phyloP scores from a whole-genome alignment of 1,139 yeast species.

The Yamadazyma dushanensis region DNA sequence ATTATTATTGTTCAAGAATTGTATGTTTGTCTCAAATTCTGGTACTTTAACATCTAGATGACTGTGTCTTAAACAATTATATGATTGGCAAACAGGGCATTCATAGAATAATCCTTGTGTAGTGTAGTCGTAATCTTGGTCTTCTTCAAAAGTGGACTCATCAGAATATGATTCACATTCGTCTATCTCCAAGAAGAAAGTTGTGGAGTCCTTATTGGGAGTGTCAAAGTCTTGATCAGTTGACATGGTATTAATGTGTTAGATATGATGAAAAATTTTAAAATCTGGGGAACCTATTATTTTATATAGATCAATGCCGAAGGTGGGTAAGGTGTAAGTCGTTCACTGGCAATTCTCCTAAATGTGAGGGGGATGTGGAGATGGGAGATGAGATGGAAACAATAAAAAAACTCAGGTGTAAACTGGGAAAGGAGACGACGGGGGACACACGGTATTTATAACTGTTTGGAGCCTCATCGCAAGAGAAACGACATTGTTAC shows the following conservation, averaged over 20 bases:
- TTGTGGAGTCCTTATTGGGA: conserved; percentile 2
- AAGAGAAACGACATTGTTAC: too few relatives aligned
- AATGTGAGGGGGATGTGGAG: conserved; percentile 2
- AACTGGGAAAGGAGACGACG: not conserved
- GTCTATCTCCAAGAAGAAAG: conserved; percentile 5
- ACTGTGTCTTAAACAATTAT: conserved; percentile 2
- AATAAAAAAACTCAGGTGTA: conserved; percentile 1
- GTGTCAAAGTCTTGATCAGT: not conserved
- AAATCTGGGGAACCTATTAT: conserved; percentile 4
- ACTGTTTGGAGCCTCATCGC: too few relatives aligned
- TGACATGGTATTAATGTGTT: not conserved
- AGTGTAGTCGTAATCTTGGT: not conserved
- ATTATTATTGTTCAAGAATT: conserved; percentile 6
- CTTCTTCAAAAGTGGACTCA: not conserved
- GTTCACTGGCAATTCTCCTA: conserved; percentile 1
- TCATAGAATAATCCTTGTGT: conserved; percentile 11
- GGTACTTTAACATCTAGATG: conserved; percentile 1
- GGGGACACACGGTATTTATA: too few relatives aligned
- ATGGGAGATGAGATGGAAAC: not conserved
- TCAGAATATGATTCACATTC: conserved; percentile 1
- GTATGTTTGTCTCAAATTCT: not conserved
- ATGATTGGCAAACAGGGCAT: conserved; percentile 15
- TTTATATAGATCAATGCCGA: conserved; percentile 1
- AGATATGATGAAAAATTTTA: not conserved
- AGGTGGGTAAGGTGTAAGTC: not conserved